A percentile compares a stretch with the other conserved stretches of the same genome.
Evolutionary conservation across 768 basidiomycete species (phyloP).

Genomic region (Krasilnikovozyma curviuscula): DNA sequence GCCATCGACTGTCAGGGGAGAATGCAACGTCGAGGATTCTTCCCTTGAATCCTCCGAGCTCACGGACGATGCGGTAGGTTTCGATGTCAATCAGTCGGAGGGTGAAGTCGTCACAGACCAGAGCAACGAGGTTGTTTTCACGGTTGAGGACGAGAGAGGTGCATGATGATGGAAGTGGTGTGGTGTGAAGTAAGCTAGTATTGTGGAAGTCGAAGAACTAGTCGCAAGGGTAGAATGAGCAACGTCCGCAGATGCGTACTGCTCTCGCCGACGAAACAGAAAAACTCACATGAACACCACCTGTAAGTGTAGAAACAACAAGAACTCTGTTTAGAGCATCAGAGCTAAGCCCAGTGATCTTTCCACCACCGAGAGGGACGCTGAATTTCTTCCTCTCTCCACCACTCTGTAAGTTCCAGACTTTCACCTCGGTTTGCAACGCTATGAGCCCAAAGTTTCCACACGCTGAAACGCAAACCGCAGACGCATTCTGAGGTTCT

Average conservation of each 20-base stretch:
- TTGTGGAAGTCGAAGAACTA: slow-evolving; percentile 97
- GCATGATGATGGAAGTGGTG: slow-evolving; percentile 48
- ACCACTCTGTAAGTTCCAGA: slow-evolving; percentile 98
- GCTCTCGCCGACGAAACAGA: neutral
- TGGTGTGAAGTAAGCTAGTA: slow-evolving; percentile 46
- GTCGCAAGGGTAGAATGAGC: neutral
- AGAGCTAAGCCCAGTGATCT: slow-evolving; percentile 59
- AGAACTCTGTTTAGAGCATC: slow-evolving; percentile 67
- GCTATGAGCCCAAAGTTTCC: slow-evolving; percentile 86
- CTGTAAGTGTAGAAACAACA: slow-evolving; percentile 71
- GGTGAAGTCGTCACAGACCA: slow-evolving; percentile 64
- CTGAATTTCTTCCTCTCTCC: slow-evolving; percentile 58
- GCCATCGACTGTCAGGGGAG: slow-evolving; percentile 87
- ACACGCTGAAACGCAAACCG: slow-evolving; percentile 77
- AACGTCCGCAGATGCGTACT: neutral
- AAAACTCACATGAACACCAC: slow-evolving; percentile 58
- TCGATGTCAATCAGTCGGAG: slow-evolving; percentile 82
- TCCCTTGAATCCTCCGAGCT: slow-evolving; percentile 61
- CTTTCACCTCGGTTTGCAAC: slow-evolving; percentile 46
- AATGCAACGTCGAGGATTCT: slow-evolving; percentile 80
- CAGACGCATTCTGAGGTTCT: too few relatives aligned
- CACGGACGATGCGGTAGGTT: slow-evolving; percentile 68
- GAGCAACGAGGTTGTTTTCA: slow-evolving; percentile 65
- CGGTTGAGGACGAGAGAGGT: slow-evolving; percentile 57
- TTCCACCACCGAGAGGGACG: slow-evolving; percentile 26